Evolutionary conservation across 2,329 filamentous ascomycete genomes (phyloP).

Genomic region (Onygena corvina): DNA sequence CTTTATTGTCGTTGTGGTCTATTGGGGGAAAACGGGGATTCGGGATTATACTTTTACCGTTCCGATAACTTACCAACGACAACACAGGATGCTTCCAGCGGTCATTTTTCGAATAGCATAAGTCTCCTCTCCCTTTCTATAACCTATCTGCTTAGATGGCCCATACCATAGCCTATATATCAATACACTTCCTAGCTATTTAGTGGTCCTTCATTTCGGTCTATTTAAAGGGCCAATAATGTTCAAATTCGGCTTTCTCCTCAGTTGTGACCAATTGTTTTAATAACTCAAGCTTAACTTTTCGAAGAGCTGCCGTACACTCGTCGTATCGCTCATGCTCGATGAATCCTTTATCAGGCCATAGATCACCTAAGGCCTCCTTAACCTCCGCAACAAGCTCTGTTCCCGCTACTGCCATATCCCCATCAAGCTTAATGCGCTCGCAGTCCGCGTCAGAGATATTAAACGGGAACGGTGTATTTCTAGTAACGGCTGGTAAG

Average conservation of each 20-base stretch:
- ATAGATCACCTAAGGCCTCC: conserved; percentile 8
- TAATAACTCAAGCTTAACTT: conserved; percentile 8
- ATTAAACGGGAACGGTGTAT: conserved; percentile 8
- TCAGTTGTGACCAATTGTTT: conserved; percentile 4
- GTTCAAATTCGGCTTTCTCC: conserved; percentile 6
- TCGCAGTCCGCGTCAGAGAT: neutral
- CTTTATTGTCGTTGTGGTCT: no score
- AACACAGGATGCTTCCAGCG: no score
- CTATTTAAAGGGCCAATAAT: conserved; percentile 12
- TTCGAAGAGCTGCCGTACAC: conserved; percentile 8
- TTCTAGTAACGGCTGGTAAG: conserved; percentile 16
- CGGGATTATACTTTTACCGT: no score
- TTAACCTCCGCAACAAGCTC: conserved; percentile 7
- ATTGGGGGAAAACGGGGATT: no score
- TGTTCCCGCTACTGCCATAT: neutral
- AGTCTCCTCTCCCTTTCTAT: no score
- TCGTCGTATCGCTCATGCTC: conserved; percentile 11
- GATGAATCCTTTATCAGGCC: conserved; percentile 12
- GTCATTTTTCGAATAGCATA: no score
- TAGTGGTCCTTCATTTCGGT: neutral
- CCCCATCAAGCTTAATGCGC: neutral
- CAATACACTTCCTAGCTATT: no score
- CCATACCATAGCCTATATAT: no score
- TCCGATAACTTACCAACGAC: no score
- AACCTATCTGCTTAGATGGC: no score